phyloP scores from a whole-genome alignment of 345 rosid genomes.

The Bruguiera parviflora region DNA sequence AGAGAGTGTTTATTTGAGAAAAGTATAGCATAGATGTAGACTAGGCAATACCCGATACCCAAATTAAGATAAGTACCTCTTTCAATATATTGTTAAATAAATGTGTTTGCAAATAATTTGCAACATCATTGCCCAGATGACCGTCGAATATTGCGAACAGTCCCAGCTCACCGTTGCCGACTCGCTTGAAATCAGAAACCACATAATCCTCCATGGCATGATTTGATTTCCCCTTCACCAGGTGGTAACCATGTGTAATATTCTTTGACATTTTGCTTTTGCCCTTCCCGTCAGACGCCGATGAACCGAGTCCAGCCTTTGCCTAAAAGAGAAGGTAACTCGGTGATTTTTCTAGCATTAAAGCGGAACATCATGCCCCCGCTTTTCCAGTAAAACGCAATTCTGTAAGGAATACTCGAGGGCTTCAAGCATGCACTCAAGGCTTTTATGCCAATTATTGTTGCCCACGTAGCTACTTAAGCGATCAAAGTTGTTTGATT shows the following conservation, averaged over 20 bases:
- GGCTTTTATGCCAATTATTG: too few relatives aligned
- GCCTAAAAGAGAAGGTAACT: constrained; percentile 29
- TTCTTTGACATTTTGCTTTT: constrained; percentile 60
- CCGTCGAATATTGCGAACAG: constrained; percentile 88
- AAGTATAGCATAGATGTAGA: not conserved
- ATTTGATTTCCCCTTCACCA: constrained; percentile 71
- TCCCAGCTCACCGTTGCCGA: constrained; percentile 54
- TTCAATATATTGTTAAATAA: constrained; percentile 68
- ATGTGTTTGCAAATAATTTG: constrained; percentile 63
- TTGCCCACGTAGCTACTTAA: too few relatives aligned
- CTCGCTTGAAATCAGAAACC: constrained; percentile 56
- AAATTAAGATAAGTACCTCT: constrained; percentile 42
- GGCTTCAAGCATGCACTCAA: too few relatives aligned
- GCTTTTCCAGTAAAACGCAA: too few relatives aligned
- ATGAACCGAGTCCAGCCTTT: constrained; percentile 53
- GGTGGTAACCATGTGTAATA: constrained; percentile 64
- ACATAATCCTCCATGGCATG: constrained; percentile 84
- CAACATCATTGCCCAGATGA: constrained; percentile 81
- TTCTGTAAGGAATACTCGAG: too few relatives aligned
- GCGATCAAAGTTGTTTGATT: too few relatives aligned
- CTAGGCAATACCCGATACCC: too few relatives aligned
- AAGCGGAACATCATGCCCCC: too few relatives aligned
- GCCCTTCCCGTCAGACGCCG: constrained; percentile 69
- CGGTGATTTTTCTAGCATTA: not conserved
- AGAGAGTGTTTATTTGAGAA: not conserved